These are phyloP conservation scores for Geotrichum fermentans DNA, from an alignment of 1,139 yeast genomes.

Conservation along the genomic window DNA sequence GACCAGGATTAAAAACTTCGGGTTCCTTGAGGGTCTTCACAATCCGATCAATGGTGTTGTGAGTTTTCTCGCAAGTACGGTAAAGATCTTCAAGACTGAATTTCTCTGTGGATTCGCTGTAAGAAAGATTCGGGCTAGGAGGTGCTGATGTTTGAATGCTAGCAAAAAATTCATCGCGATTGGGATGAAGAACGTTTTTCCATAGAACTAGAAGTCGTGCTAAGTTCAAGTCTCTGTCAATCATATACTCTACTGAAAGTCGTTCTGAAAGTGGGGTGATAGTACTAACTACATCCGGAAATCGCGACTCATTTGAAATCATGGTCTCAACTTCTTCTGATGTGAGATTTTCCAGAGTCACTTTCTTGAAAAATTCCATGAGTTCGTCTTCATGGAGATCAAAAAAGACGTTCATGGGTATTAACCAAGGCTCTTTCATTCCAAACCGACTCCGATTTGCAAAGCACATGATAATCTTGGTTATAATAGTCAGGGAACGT, in stretches of 20 bases:
- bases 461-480: slow-evolving; percentile 73
- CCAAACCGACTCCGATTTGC: slow-evolving; percentile 75
- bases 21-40: not conserved
- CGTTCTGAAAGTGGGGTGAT: slow-evolving; percentile 6
- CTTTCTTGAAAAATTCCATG: slow-evolving; percentile 60
- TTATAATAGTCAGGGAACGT: slow-evolving; percentile 73
- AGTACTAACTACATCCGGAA: not conserved
- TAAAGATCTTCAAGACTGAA: not conserved
- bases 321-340: not conserved
- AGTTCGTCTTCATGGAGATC: slow-evolving; percentile 55
- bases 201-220: slow-evolving; percentile 5
- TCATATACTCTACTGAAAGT: slow-evolving; percentile 3
- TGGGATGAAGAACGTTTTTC: slow-evolving; percentile 2
- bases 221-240: slow-evolving; percentile 8
- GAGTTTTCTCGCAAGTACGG: slow-evolving; percentile 2
- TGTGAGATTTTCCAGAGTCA: slow-evolving; percentile 37
- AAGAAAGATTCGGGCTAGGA: not conserved
- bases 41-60: not conserved
- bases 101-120: not conserved
- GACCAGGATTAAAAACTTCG: slow-evolving; percentile 5
- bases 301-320: not conserved
- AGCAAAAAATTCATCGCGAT: not conserved
- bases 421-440: slow-evolving; percentile 77
- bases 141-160: not conserved
- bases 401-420: slow-evolving; percentile 64